These are phyloP conservation scores for Pneumocystis murina DNA, from an alignment of 1,139 yeast species.

Conservation along the genomic window DNA sequence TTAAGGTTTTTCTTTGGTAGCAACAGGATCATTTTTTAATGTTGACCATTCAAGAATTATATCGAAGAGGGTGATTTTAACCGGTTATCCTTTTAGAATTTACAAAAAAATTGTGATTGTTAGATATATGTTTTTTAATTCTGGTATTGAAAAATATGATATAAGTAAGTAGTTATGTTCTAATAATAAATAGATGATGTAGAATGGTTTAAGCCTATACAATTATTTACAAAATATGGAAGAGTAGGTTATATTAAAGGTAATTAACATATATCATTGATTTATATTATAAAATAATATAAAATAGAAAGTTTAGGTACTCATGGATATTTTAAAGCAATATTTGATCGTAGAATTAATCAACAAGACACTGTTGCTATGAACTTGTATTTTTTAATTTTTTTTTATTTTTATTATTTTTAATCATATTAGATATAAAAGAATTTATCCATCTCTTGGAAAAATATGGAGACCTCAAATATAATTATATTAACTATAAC, in stretches of 20 bases:
- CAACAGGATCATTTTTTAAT: conserved; percentile 80
- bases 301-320: conserved; percentile 85
- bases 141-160: conserved; percentile 18
- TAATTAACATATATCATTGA: neutral
- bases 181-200: conserved; percentile 44
- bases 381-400: conserved; percentile 44
- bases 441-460: neutral
- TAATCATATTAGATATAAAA: neutral
- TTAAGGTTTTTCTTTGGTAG: conserved; percentile 48
- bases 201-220: conserved; percentile 78
- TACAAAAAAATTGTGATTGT: conserved; percentile 85
- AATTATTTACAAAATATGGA: conserved; percentile 82
- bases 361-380: conserved; percentile 90
- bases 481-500: neutral
- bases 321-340: conserved; percentile 94
- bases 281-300: conserved; percentile 32
- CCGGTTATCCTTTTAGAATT: conserved; percentile 91
- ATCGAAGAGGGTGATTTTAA: conserved; percentile 76
- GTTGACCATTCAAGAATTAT: conserved; percentile 72
- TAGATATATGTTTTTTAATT: conserved; percentile 92
- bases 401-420: neutral
- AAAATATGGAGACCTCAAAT: neutral
- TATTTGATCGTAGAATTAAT: conserved; percentile 77
- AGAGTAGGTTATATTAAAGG: conserved; percentile 44
- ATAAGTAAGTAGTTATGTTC: neutral